These are phyloP conservation scores for Pachyrhizus erosus DNA, from an alignment of 306 rosid species.

Conservation along the genomic window DNA sequence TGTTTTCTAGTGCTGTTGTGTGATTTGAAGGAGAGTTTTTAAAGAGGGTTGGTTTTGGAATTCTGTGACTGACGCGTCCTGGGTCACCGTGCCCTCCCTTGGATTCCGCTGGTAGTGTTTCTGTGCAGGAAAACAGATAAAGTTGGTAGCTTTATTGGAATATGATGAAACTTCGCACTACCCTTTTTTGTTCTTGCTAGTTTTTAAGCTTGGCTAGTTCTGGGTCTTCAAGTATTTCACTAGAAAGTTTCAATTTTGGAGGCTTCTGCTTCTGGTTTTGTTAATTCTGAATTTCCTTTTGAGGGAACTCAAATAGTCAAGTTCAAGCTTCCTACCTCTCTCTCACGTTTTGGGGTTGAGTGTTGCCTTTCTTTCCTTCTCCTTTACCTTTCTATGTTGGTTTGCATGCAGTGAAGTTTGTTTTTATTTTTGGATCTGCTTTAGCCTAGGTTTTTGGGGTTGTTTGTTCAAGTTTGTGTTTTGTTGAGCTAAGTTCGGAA, in stretches of 20 bases:
- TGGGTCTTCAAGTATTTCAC: conserved; percentile 32
- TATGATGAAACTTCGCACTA: conserved; percentile 50
- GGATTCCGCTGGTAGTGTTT: conserved; percentile 65
- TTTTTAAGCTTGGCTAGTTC: conserved; percentile 44
- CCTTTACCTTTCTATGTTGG: conserved; percentile 9
- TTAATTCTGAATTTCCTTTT: conserved; percentile 38
- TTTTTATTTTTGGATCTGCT: conserved; percentile 42
- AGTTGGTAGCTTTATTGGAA: conserved; percentile 66
- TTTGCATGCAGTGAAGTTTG: conserved; percentile 28
- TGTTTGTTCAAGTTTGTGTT: conserved; percentile 22
- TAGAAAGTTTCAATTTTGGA: conserved; percentile 37
- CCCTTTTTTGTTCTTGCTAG: conserved; percentile 43
- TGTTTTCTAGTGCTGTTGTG: conserved; percentile 46
- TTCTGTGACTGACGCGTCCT: conserved; percentile 50
- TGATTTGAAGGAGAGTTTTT: conserved; percentile 41
- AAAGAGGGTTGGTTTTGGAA: conserved; percentile 47
- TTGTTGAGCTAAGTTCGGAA: conserved; percentile 11
- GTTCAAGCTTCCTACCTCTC: conserved; percentile 33
- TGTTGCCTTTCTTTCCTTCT: conserved; percentile 19
- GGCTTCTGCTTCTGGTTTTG: conserved; percentile 38
- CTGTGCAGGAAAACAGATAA: conserved; percentile 38
- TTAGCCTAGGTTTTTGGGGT: conserved; percentile 21
- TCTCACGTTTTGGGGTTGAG: conserved; percentile 23
- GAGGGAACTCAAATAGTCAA: conserved; percentile 40
- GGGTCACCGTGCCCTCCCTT: conserved; percentile 61